Evolutionary conservation across 139 green algal species (phyloP).

Genomic region (Coccomyxa sp.): DNA sequence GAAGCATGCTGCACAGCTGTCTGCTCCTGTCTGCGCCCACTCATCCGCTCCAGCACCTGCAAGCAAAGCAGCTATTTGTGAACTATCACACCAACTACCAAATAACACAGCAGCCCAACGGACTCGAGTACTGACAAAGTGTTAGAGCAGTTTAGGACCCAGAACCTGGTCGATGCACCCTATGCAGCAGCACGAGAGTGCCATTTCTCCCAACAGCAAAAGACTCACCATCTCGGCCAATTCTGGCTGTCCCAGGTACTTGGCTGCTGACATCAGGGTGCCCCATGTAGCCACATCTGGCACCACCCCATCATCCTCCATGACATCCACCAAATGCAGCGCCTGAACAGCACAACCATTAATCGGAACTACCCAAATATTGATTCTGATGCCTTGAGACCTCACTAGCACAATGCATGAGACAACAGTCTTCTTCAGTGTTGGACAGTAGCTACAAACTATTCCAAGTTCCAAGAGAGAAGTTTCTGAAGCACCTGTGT

Average conservation of each 20-base stretch:
- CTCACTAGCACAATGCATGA: no score
- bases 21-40: background rate
- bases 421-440: no score
- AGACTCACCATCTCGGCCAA: background rate
- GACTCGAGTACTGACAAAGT: background rate
- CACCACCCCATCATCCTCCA: background rate
- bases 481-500: background rate
- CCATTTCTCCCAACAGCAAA: background rate
- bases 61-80: background rate
- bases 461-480: no score
- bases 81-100: background rate
- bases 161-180: background rate
- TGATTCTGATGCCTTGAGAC: no score
- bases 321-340: constrained; percentile 2
- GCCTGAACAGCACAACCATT: background rate
- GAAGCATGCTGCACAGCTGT: background rate
- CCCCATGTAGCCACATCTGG: constrained; percentile 1
- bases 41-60: background rate
- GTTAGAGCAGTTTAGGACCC: background rate
- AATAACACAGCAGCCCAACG: background rate
- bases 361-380: background rate
- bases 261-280: background rate
- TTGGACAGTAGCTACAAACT: no score
- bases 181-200: background rate
- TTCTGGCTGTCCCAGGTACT: background rate